Conservation (phyloP, 805 yeast genomes). For the Sungouiozyma ichnusensis region DNA sequence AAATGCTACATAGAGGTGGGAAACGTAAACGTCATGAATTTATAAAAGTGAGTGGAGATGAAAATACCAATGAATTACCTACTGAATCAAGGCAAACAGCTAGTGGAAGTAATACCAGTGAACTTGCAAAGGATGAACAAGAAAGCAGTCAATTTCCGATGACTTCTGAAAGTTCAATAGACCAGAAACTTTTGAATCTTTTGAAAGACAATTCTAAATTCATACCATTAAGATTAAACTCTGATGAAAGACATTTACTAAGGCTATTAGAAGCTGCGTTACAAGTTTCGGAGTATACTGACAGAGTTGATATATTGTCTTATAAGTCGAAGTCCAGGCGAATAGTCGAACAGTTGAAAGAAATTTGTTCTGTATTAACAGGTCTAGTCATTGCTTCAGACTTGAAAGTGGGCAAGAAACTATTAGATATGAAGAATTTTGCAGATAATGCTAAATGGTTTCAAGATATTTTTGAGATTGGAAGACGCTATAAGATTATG, state of each 20-base stretch:
- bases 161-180: conserved; percentile 12
- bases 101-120: conserved; percentile 4
- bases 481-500: conserved; percentile 73
- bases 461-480: conserved; percentile 60
- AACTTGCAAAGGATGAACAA: conserved; percentile 12
- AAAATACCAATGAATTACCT: conserved; percentile 12
- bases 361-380: conserved; percentile 67
- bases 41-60: conserved; percentile 16
- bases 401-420: conserved; percentile 54
- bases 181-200: conserved; percentile 27
- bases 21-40: conserved; percentile 38
- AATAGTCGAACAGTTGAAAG: conserved; percentile 60
- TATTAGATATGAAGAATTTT: conserved; percentile 58
- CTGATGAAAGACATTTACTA: conserved; percentile 58
- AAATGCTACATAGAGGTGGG: conserved; percentile 61
- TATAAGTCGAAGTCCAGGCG: conserved; percentile 60
- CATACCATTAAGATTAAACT: conserved; percentile 59
- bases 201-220: conserved; percentile 39
- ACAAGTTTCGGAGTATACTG: conserved; percentile 71
- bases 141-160: conserved; percentile 4
- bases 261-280: conserved; percentile 65
- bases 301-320: conserved; percentile 60
- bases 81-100: conserved; percentile 17
- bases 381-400: conserved; percentile 73
- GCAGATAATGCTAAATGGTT: conserved; percentile 66